Evolutionary conservation across 192 early-diverging fungal species (phyloP).

Genomic region (Rhizophagus clarus): DNA sequence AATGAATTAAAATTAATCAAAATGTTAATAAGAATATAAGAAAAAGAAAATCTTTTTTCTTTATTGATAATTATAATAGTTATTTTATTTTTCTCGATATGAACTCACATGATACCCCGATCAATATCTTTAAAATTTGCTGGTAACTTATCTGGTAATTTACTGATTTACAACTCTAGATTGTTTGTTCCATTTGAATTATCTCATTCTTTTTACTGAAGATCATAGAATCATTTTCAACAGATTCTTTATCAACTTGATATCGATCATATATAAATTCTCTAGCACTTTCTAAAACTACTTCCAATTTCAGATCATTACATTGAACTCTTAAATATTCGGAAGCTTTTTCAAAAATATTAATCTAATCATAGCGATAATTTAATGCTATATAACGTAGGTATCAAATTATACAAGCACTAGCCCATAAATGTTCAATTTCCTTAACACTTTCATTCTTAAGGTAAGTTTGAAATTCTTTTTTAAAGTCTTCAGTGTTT

Average conservation of each 20-base stretch:
- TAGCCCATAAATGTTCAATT: conserved; percentile 2
- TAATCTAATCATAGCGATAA: conserved; percentile 1
- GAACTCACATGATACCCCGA: too few species aligned
- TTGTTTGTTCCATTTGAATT: too few species aligned
- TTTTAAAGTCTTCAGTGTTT: background rate
- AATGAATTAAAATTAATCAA: too few species aligned
- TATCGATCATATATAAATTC: conserved; percentile 15
- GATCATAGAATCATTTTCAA: too few species aligned
- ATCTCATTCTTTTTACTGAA: too few species aligned
- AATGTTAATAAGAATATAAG: too few species aligned
- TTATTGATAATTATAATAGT: too few species aligned
- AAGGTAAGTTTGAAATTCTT: conserved; percentile 8
- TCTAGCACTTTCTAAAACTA: conserved; percentile 15
- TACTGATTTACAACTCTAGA: too few species aligned
- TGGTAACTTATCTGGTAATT: too few species aligned
- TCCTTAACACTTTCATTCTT: background rate
- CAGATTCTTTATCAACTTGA: conserved; percentile 10
- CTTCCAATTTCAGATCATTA: background rate
- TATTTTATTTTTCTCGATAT: too few species aligned
- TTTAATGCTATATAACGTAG: conserved; percentile 5
- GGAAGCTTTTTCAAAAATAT: background rate
- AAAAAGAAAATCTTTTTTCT: too few species aligned
- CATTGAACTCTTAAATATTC: conserved; percentile 18
- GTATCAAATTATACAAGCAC: conserved; percentile 5
- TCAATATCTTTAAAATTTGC: too few species aligned